phyloP scores from a whole-genome alignment of 2,329 filamentous ascomycete genomes.

The Colletotrichum sp. region DNA sequence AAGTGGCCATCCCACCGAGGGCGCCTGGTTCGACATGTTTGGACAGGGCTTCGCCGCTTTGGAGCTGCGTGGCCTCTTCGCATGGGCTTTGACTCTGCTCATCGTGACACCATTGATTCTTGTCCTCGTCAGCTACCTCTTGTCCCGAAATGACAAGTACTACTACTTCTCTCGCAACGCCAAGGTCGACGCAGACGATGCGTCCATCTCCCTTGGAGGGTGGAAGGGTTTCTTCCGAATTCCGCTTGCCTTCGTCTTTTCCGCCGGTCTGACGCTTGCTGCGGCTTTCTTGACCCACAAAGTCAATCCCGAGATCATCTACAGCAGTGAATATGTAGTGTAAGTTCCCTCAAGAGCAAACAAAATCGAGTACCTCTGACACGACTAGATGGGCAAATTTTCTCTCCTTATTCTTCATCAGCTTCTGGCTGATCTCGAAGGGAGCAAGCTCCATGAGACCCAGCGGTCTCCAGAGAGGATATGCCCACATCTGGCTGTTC shows the following conservation, averaged over 20 bases:
- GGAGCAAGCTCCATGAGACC: constrained; percentile 82
- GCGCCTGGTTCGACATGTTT: constrained; percentile 95
- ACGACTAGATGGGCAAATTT: constrained; percentile 76
- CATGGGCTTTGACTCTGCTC: constrained; percentile 82
- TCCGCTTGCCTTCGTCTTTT: constrained; percentile 73
- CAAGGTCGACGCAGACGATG: constrained; percentile 57
- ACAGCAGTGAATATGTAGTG: constrained; percentile 85
- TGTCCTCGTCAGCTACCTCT: constrained; percentile 69
- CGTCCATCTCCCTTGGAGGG: constrained; percentile 71
- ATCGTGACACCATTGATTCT: constrained; percentile 79
- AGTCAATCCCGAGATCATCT: constrained; percentile 88
- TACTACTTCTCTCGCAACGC: constrained; percentile 79
- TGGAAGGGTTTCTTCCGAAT: constrained; percentile 86
- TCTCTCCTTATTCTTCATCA: constrained; percentile 77
- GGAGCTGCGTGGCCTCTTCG: constrained; percentile 82
- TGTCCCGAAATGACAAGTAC: constrained; percentile 79
- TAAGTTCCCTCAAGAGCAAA: constrained; percentile 35
- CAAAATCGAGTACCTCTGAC: neutral
- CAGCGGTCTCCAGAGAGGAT: constrained; percentile 83
- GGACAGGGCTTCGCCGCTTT: constrained; percentile 81
- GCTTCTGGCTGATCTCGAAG: constrained; percentile 83
- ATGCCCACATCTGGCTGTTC: constrained; percentile 86
- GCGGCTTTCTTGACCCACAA: constrained; percentile 79
- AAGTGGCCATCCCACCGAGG: constrained; percentile 69
- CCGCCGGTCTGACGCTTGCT: constrained; percentile 72